Evolutionary conservation across 2,329 filamentous ascomycete genomes (phyloP).

Genomic region (Paracorniculantispora psalliotae): DNA sequence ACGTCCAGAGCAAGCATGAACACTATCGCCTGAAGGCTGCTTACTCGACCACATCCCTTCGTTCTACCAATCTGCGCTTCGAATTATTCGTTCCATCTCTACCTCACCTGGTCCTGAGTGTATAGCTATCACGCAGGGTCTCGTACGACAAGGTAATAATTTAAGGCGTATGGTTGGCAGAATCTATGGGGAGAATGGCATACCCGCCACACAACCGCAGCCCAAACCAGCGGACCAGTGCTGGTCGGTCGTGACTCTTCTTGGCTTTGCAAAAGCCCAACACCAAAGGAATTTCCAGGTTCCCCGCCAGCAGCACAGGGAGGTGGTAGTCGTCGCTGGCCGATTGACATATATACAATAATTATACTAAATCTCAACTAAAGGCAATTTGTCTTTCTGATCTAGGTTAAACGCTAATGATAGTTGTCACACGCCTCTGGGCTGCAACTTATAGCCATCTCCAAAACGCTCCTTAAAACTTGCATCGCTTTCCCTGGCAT

Average conservation of each 20-base stretch:
- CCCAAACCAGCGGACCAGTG: neutral
- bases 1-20: too few species aligned
- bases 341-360: neutral
- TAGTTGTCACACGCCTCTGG: neutral
- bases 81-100: too few species aligned
- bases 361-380: too few species aligned
- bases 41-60: too few species aligned
- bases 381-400: neutral
- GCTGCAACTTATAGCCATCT: slow-evolving; percentile 10
- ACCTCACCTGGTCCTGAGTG: too few species aligned
- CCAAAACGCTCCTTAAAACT: slow-evolving; percentile 13
- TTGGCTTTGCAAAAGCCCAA: neutral
- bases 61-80: too few species aligned
- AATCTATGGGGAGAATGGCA: too few species aligned
- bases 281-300: neutral
- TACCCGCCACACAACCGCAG: neutral
- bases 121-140: too few species aligned
- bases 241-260: neutral
- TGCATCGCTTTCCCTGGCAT: neutral
- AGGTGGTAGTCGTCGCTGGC: neutral
- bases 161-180: too few species aligned
- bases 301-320: neutral
- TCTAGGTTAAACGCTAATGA: neutral
- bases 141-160: too few species aligned
- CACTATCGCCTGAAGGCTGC: too few species aligned